phyloP scores from a whole-genome alignment of 805 yeast species.

The Hanseniaspora nectarophila region DNA sequence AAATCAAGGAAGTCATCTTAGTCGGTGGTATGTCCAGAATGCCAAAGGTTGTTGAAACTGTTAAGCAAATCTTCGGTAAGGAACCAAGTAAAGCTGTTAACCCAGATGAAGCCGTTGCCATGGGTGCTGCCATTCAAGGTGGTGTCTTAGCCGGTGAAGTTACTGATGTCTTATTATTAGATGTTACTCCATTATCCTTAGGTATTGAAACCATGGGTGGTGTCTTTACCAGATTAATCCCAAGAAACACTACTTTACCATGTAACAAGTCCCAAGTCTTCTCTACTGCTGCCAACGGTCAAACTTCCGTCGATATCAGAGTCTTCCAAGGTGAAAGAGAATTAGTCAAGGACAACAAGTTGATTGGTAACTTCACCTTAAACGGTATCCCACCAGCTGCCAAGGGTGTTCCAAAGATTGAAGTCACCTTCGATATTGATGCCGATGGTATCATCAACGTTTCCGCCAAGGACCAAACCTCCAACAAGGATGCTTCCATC shows the following conservation, averaged over 20 bases:
- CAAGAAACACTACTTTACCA: constrained; percentile 90
- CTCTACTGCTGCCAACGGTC: constrained; percentile 94
- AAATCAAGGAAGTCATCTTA: constrained; percentile 61
- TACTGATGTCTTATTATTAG: constrained; percentile 78
- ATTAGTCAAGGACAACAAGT: constrained; percentile 92
- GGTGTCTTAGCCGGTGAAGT: constrained; percentile 93
- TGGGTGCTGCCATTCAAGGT: constrained; percentile 97
- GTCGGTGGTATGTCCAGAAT: constrained; percentile 88
- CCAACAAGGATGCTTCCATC: constrained; percentile 86
- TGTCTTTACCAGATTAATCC: constrained; percentile 81
- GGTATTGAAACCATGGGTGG: constrained; percentile 99
- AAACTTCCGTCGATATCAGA: constrained; percentile 91
- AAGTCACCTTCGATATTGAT: constrained; percentile 87
- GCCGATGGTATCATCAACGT: constrained; percentile 97
- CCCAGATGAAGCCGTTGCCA: constrained; percentile 89
- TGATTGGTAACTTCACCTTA: constrained; percentile 91
- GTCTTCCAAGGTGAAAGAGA: constrained; percentile 99
- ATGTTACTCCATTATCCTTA: constrained; percentile 73
- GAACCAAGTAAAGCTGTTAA: constrained; percentile 84
- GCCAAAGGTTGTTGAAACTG: constrained; percentile 69
- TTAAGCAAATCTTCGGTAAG: constrained; percentile 59
- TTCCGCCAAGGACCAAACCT: constrained; percentile 84
- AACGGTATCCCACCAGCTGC: constrained; percentile 83
- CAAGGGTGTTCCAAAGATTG: constrained; percentile 74
- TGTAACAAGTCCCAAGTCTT: constrained; percentile 92